Percentiles rank a stretch among this genome's conserved stretches.
Evolutionary conservation across 441 rosid species (phyloP).

Genomic region (Syzygium syzygioides): DNA sequence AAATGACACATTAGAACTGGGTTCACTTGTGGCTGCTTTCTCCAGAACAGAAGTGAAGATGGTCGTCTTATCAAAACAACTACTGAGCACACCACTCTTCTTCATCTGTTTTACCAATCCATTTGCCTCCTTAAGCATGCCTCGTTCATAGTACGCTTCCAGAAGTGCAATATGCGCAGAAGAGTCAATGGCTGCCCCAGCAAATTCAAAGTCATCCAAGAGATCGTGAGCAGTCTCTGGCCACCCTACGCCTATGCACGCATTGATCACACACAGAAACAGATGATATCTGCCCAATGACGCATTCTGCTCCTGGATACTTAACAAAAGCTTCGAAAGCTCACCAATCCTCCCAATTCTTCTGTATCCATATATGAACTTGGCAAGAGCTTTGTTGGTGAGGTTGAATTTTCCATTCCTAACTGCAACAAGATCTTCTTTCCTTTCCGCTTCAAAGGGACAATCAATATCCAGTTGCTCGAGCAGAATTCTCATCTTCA

Average conservation of each 20-base stretch:
- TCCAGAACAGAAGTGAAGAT: constrained; percentile 12
- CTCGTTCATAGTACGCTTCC: constrained; percentile 38
- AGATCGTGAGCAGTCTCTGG: constrained; percentile 79
- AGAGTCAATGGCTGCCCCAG: constrained; percentile 32
- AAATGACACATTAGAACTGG: background rate
- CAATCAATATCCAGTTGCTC: constrained; percentile 44
- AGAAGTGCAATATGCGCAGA: constrained; percentile 36
- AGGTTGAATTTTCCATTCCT: constrained; percentile 44
- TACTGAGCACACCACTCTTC: constrained; percentile 36
- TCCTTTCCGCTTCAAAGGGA: constrained; percentile 19
- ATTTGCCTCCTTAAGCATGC: constrained; percentile 53
- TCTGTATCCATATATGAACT: constrained; percentile 52
- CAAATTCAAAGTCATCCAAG: constrained; percentile 64
- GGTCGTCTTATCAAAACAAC: constrained; percentile 24
- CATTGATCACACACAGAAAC: constrained; percentile 48
- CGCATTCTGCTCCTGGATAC: constrained; percentile 21
- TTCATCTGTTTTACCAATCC: constrained; percentile 44
- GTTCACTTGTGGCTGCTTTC: constrained; percentile 15
- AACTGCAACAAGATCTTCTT: constrained; percentile 30
- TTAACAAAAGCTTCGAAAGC: constrained; percentile 46
- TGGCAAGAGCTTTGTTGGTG: constrained; percentile 49
- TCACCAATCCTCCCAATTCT: constrained; percentile 37
- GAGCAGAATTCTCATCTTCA: constrained; percentile 50
- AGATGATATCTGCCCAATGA: constrained; percentile 19
- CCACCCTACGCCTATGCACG: constrained; percentile 60